These are phyloP conservation scores for Yarrowia sp. DNA, from an alignment of 805 yeast species.

Conservation along the genomic window DNA sequence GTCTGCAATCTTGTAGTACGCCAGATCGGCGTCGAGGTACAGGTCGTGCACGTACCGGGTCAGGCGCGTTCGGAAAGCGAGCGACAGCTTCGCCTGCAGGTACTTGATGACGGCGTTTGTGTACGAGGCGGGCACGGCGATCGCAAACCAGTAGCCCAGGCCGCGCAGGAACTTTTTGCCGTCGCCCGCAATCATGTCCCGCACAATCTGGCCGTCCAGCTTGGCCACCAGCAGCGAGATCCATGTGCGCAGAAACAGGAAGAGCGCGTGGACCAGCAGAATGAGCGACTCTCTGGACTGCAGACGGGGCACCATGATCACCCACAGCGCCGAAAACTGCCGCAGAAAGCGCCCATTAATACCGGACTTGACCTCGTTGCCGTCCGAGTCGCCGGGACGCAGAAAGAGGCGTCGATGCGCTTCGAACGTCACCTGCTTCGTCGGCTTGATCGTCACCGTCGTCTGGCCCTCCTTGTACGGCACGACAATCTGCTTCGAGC, in stretches of 20 bases:
- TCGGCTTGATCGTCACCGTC: conserved; percentile 36
- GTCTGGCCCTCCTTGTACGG: conserved; percentile 29
- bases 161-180: conserved; percentile 73
- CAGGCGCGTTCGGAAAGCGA: conserved; percentile 80
- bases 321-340: conserved; percentile 74
- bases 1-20: conserved; percentile 77
- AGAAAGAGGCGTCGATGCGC: conserved; percentile 37
- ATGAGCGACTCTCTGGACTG: conserved; percentile 65
- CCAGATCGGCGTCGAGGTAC: conserved; percentile 75
- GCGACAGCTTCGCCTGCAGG: conserved; percentile 69
- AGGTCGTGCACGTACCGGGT: conserved; percentile 86
- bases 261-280: conserved; percentile 66
- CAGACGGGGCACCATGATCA: conserved; percentile 74
- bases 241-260: conserved; percentile 81
- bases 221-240: conserved; percentile 80
- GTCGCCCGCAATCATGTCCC: conserved; percentile 79
- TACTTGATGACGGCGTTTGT: conserved; percentile 87
- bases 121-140: conserved; percentile 91
- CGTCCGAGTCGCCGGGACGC: conserved; percentile 26
- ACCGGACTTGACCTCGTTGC: conserved; percentile 32
- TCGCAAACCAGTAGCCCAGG: conserved; percentile 78
- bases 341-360: conserved; percentile 64
- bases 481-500: conserved; percentile 36
- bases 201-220: conserved; percentile 88
- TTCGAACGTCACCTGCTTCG: conserved; percentile 36